These are phyloP conservation scores for Epichloe coenophiala DNA, from an alignment of 2,329 filamentous ascomycete genomes.

Conservation along the genomic window DNA sequence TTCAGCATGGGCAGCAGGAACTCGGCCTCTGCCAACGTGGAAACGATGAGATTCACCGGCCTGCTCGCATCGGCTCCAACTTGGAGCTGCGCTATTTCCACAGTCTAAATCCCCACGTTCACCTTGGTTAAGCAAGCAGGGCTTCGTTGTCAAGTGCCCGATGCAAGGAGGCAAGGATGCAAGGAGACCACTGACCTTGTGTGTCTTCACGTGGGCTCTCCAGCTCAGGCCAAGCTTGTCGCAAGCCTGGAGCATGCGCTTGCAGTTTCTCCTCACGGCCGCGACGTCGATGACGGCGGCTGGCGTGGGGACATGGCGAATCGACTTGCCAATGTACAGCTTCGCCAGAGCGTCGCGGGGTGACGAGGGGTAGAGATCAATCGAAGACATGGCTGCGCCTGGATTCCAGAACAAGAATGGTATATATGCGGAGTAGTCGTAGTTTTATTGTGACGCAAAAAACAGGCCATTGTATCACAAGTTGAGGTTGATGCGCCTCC, in stretches of 20 bases:
- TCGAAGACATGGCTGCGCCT: constrained; percentile 9
- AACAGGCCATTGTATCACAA: too few species aligned
- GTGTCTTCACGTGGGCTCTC: constrained; percentile 70
- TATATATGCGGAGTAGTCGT: too few species aligned
- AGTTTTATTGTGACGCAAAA: too few species aligned
- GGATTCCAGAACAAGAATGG: background rate
- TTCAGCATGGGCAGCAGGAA: constrained; percentile 46
- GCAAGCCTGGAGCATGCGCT: constrained; percentile 54
- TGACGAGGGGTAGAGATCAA: constrained; percentile 12
- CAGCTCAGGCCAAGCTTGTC: constrained; percentile 48
- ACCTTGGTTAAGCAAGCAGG: too few species aligned
- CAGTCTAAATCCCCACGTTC: constrained; percentile 33
- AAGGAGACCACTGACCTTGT: constrained; percentile 44
- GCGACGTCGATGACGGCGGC: constrained; percentile 55
- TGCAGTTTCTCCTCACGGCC: constrained; percentile 54
- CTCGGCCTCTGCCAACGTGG: constrained; percentile 63
- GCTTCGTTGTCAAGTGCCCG: too few species aligned
- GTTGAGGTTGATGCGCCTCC: too few species aligned
- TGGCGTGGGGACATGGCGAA: constrained; percentile 50
- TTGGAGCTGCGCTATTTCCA: constrained; percentile 53
- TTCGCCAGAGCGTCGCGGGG: constrained; percentile 11
- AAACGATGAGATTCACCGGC: constrained; percentile 52
- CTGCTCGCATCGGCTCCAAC: constrained; percentile 40
- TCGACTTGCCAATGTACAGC: constrained; percentile 38
- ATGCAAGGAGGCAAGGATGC: background rate